phyloP scores from a whole-genome alignment of 2,329 filamentous ascomycete species.

The Fusarium sp. region DNA sequence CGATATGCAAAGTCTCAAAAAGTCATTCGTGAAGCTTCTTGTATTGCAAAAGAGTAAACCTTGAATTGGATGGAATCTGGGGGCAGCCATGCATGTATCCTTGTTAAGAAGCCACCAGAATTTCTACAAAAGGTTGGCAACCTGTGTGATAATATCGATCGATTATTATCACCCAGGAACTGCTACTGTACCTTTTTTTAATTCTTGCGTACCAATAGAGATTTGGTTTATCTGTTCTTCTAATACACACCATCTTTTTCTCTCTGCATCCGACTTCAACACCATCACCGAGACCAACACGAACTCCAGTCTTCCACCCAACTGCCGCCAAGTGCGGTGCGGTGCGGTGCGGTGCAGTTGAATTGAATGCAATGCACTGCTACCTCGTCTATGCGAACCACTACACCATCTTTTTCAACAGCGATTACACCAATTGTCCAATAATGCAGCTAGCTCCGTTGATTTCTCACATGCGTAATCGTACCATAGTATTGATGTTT shows the following conservation, averaged over 20 bases:
- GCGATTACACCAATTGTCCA: conserved; percentile 29
- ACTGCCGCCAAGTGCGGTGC: conserved; percentile 31
- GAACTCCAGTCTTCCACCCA: conserved; percentile 19
- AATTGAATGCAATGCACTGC: neutral
- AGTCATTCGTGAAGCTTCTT: neutral
- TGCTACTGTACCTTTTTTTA: neutral
- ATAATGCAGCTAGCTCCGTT: conserved; percentile 10
- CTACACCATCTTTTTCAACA: conserved; percentile 24
- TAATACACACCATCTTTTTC: conserved; percentile 7
- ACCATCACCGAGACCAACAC: conserved; percentile 36
- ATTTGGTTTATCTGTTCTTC: neutral
- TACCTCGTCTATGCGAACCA: conserved; percentile 19
- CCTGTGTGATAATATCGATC: conserved; percentile 18
- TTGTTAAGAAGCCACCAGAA: neutral
- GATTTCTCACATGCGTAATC: conserved; percentile 21
- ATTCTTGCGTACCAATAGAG: conserved; percentile 8
- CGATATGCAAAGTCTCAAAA: neutral
- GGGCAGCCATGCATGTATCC: conserved; percentile 19
- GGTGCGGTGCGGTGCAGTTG: neutral
- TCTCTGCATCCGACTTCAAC: conserved; percentile 23
- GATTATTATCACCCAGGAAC: conserved; percentile 29
- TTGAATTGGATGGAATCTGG: conserved; percentile 23
- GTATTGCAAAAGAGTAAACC: conserved; percentile 1
- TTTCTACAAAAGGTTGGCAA: conserved; percentile 24
- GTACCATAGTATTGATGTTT: conserved; percentile 21